These are phyloP conservation scores for Adiantum capillusveneris DNA, from an alignment of 75 land plant species.

Conservation along the genomic window DNA sequence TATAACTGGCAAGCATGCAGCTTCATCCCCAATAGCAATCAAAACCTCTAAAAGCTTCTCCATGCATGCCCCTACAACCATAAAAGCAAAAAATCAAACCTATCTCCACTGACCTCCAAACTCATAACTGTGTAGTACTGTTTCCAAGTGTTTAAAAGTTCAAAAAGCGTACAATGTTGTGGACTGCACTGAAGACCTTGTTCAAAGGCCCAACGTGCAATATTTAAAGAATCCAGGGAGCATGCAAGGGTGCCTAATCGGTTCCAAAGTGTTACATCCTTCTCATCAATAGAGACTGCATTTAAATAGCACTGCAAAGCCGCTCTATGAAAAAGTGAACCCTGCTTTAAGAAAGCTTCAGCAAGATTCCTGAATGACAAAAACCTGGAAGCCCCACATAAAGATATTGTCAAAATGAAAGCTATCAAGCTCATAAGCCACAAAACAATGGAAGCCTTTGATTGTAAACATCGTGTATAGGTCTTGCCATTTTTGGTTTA, in stretches of 20 bases:
- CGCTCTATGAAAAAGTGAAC: constrained; percentile 48
- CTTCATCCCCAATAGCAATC: constrained; percentile 91
- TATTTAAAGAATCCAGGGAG: constrained; percentile 62
- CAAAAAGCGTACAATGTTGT: constrained; percentile 67
- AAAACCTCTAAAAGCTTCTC: constrained; percentile 96
- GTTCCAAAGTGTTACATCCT: constrained; percentile 95
- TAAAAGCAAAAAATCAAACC: constrained; percentile 1
- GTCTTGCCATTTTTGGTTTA: too few relatives aligned
- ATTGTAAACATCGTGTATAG: too few relatives aligned
- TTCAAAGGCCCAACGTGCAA: constrained; percentile 95
- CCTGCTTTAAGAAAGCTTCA: constrained; percentile 74
- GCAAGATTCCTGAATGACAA: constrained; percentile 86
- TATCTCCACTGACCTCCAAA: too few relatives aligned
- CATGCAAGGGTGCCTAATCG: constrained; percentile 88
- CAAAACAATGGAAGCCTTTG: too few relatives aligned
- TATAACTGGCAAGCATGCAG: constrained; percentile 67
- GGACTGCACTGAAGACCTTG: constrained; percentile 96
- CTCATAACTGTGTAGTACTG: not conserved
- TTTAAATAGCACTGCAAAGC: constrained; percentile 85
- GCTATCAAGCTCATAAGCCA: too few relatives aligned
- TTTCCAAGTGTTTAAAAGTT: not conserved
- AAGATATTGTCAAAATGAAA: too few relatives aligned
- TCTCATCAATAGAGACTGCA: constrained; percentile 87
- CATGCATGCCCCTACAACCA: constrained; percentile 96
- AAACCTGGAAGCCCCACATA: constrained; percentile 41